Evolutionary conservation across 2,329 filamentous ascomycete genomes (phyloP).

Genomic region (Penicillium sp.): DNA sequence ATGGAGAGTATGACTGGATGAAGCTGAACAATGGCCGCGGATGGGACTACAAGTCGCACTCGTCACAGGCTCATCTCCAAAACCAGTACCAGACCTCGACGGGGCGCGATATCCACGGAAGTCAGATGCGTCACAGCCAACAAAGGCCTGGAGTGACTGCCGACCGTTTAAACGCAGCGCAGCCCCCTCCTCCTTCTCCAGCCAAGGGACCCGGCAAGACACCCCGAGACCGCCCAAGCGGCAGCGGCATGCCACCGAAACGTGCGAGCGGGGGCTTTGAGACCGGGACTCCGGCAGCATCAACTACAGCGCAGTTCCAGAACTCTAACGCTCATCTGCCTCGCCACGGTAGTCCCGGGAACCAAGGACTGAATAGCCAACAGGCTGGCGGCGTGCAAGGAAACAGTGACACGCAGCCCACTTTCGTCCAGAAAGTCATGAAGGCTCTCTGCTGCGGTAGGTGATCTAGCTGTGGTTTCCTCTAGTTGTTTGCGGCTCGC

Average conservation of each 20-base stretch:
- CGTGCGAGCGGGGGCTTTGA: constrained; percentile 68
- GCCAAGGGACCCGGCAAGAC: constrained; percentile 75
- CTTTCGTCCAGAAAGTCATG: constrained; percentile 87
- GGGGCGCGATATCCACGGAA: constrained; percentile 78
- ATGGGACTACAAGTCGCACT: constrained; percentile 77
- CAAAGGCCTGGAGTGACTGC: constrained; percentile 67
- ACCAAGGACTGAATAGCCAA: constrained; percentile 61
- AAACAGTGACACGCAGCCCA: constrained; percentile 68
- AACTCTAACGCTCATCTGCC: constrained; percentile 88
- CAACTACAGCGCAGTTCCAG: constrained; percentile 94
- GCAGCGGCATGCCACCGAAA: constrained; percentile 71
- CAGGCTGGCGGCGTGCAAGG: constrained; percentile 57
- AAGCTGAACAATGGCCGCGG: constrained; percentile 92
- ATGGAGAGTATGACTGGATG: constrained; percentile 99
- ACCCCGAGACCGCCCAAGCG: constrained; percentile 69
- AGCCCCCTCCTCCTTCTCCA: constrained; percentile 83
- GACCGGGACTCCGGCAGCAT: constrained; percentile 80
- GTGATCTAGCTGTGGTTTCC: constrained; percentile 27
- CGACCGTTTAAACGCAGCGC: constrained; percentile 90
- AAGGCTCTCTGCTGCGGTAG: constrained; percentile 87
- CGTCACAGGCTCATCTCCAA: constrained; percentile 72
- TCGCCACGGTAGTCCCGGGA: constrained; percentile 55
- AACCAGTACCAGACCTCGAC: constrained; percentile 80
- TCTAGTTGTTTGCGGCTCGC: constrained; percentile 20
- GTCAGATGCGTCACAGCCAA: constrained; percentile 58